These are phyloP conservation scores for Nigrospora oryzae DNA, from an alignment of 2,329 filamentous ascomycete species.

Conservation along the genomic window DNA sequence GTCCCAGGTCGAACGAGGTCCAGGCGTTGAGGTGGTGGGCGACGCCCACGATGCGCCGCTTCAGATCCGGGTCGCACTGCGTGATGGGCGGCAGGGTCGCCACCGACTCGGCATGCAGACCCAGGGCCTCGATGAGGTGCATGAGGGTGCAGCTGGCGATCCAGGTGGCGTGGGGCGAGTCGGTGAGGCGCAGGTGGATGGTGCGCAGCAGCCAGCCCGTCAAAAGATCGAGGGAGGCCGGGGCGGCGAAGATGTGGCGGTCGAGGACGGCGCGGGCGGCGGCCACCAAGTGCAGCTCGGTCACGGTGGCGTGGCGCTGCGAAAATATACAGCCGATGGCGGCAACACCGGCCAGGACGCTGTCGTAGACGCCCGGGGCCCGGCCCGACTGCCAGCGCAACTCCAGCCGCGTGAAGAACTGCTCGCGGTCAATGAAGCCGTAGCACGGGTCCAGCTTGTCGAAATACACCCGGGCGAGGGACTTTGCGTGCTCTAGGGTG, in stretches of 20 bases:
- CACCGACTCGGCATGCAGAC: slow-evolving; percentile 30
- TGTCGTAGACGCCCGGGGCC: slow-evolving; percentile 28
- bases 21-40: slow-evolving; percentile 50
- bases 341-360: slow-evolving; percentile 45
- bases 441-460: slow-evolving; percentile 43
- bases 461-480: slow-evolving; percentile 38
- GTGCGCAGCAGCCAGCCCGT: slow-evolving; percentile 45
- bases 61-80: slow-evolving; percentile 25
- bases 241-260: slow-evolving; percentile 17
- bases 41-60: slow-evolving; percentile 36
- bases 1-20: slow-evolving; percentile 50
- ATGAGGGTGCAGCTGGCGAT: slow-evolving; percentile 49
- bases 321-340: slow-evolving; percentile 45
- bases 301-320: slow-evolving; percentile 24
- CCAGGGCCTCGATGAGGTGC: slow-evolving; percentile 48
- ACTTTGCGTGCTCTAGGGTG: slow-evolving; percentile 36
- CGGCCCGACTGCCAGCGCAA: slow-evolving; percentile 22
- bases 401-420: slow-evolving; percentile 19
- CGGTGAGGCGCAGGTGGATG: slow-evolving; percentile 43
- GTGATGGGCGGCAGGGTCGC: slow-evolving; percentile 14
- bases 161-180: slow-evolving; percentile 44
- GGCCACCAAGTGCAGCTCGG: slow-evolving; percentile 37
- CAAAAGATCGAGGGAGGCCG: slow-evolving; percentile 27
- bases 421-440: slow-evolving; percentile 32
- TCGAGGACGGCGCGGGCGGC: slow-evolving; percentile 37